Base-by-base conservation (phyloP, 2,329 filamentous ascomycete species). In the Xylaria sp. region DNA sequence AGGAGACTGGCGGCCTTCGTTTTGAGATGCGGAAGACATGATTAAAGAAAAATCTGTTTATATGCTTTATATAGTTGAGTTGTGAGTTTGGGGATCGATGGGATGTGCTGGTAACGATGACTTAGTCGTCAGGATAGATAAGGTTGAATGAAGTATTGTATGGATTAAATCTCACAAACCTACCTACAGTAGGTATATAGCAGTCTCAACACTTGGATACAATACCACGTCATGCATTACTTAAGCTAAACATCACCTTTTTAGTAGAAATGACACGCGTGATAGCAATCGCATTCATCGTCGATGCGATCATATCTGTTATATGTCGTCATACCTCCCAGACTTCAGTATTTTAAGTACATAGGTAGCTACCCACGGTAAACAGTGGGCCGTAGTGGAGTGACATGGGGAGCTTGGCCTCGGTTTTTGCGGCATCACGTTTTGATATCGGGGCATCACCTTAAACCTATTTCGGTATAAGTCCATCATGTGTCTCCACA, bases 1-100 rank as follows among this genome's bases (percentile, higher is more conserved):
- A 69, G 93, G 94, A 36, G 93, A 97, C 81, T 97, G 87, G 76
- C 90, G 89, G 78, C 92, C 91, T 80, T 86, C 80, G 76, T 74
- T 73, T 36, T 57, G 31, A 2, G 73, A 71, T 67, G 53, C 71
- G 61, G 78, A 77, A 53, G 91, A 89, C 91, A 93, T 93, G 75
- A 71, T 89, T 77, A 71, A 67, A 68, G 71, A 74, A 71, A 78
- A 1, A 5, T 25, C 42, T 47, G 70, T 72, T 49, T 17, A 17
- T 5, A 5, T 15, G 1, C 63, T 20, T 13, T 11, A 44, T 51
- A 22, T 53, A 42, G 31, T 27, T 57, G 29, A 56, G 58, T 42
- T 53, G 31, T 63, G 4, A 7, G 44, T 31, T 49, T 42, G 10
- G 7, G 2, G 31, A 9, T 57, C 42, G 25, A 17, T 53, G 13